Evolutionary conservation across 805 yeast genomes (phyloP).

Genomic region (Saturnispora halmiae): DNA sequence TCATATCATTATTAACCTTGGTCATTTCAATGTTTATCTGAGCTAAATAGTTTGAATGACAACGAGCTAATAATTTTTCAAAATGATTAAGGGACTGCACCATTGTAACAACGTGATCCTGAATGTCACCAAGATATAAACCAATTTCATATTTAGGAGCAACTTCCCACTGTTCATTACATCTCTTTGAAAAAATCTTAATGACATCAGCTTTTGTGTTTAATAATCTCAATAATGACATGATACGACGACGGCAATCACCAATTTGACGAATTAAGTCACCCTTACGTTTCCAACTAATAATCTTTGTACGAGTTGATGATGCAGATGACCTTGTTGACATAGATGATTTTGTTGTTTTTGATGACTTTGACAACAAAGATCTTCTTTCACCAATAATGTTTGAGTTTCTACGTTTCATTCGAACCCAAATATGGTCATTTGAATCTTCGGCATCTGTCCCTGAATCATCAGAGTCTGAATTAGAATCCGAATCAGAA

Average conservation of each 20-base stretch:
- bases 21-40: constrained; percentile 98
- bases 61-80: constrained; percentile 85
- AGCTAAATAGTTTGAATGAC: constrained; percentile 94
- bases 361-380: constrained; percentile 12
- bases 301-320: constrained; percentile 34
- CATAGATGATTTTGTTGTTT: constrained; percentile 14
- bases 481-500: constrained; percentile 36
- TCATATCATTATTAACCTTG: constrained; percentile 90
- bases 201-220: constrained; percentile 97
- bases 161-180: constrained; percentile 74
- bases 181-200: constrained; percentile 86
- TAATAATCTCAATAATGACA: constrained; percentile 75
- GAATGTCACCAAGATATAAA: constrained; percentile 92
- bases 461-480: constrained; percentile 35
- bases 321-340: constrained; percentile 21
- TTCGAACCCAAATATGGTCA: constrained; percentile 24
- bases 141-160: constrained; percentile 83
- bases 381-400: constrained; percentile 22
- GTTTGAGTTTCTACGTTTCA: constrained; percentile 25
- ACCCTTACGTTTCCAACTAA: constrained; percentile 86
- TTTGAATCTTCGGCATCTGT: constrained; percentile 30
- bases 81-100: constrained; percentile 90
- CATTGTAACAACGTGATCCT: constrained; percentile 97
- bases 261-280: constrained; percentile 94
- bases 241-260: constrained; percentile 88